Base-by-base conservation (phyloP, 495 filamentous ascomycete genomes). In the Xylaria bambusicola region DNA sequence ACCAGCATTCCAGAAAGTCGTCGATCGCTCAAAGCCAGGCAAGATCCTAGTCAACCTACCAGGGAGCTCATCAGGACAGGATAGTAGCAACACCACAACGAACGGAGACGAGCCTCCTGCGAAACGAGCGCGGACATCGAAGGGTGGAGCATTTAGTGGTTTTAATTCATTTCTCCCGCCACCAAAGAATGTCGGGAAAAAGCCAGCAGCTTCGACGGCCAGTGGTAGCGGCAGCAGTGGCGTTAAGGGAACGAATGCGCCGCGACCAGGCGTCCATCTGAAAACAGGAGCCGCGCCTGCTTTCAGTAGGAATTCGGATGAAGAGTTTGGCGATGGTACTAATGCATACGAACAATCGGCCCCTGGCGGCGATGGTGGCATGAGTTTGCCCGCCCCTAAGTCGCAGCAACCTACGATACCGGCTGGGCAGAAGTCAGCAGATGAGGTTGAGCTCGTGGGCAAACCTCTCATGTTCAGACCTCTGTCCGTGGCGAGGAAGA, bases 121-220 rank as follows among this genome's bases (percentile, higher is more conserved):
- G 5, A 96, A 96, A 69, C 86, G 86, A 48, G 78, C 80, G 20
- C 84, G 82, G 44, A 80, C 82, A 15, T 78, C 80, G 4, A 61
- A 77, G 42, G 82, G 78, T 6, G 66, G 69, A 31, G 69, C 64
- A 75, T 89, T 93, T 61, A 82, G 87, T 56, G 86, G 84, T 7
- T 94, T 97, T 75, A 93, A 92, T 66, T 84, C 90, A 2, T 83
- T 96, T 35, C 81, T 97, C n/a, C 93, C 93, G 10, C 83, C 92
- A 27, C 93, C 93, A 17, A 97, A 94, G 73, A 83, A 82, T 26
- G 63, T 74, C 18, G 64, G 71, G 5, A 73, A 75, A 64, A 58
- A 66, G n/a, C 36, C 62, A 10, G 47, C 66, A 1, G 62, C 64
- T 20, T 56, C 62, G 23, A 7, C 66, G 20, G 63, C 71, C 56